A percentile compares a stretch with the other conserved stretches of the same genome.
Conservation (phyloP, 2,329 filamentous ascomycete species). For the Neofusicoccum parvum region DNA sequence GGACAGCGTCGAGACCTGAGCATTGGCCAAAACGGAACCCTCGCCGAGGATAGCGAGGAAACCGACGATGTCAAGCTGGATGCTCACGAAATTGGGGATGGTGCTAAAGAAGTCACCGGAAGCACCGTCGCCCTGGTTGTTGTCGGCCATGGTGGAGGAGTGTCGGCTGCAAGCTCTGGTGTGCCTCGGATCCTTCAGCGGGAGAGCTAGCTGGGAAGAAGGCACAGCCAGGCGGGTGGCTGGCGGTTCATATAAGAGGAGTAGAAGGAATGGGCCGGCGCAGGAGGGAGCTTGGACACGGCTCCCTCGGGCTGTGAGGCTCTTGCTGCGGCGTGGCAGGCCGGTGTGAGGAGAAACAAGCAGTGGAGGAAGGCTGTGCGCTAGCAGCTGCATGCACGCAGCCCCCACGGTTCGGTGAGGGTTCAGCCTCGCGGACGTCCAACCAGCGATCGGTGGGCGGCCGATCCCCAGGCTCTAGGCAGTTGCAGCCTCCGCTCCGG, state of each 20-base stretch:
- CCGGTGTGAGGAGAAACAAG: background rate
- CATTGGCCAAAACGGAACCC: slow-evolving; percentile 53
- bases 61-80: slow-evolving; percentile 59
- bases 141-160: background rate
- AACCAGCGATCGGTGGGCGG: background rate
- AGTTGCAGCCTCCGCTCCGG: background rate
- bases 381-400: slow-evolving; percentile 16
- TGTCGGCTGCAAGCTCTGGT: background rate
- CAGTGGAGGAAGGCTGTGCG: background rate
- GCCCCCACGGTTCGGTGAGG: slow-evolving; percentile 1
- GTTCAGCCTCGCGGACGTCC: slow-evolving; percentile 1
- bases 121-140: background rate
- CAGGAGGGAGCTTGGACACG: background rate
- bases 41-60: slow-evolving; percentile 58
- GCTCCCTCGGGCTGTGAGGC: background rate
- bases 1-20: slow-evolving; percentile 54
- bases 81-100: slow-evolving; percentile 26
- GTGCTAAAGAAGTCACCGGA: slow-evolving; percentile 19
- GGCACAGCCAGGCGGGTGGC: slow-evolving; percentile 2
- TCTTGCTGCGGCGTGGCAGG: background rate
- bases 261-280: too few species aligned
- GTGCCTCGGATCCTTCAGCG: background rate
- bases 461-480: background rate
- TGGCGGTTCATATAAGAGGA: background rate
- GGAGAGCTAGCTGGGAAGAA: slow-evolving; percentile 5